A percentile compares a stretch with the other conserved stretches of the same genome.
phyloP scores from a whole-genome alignment of 2,329 filamentous ascomycete species.

The Penicillium digitatum region DNA sequence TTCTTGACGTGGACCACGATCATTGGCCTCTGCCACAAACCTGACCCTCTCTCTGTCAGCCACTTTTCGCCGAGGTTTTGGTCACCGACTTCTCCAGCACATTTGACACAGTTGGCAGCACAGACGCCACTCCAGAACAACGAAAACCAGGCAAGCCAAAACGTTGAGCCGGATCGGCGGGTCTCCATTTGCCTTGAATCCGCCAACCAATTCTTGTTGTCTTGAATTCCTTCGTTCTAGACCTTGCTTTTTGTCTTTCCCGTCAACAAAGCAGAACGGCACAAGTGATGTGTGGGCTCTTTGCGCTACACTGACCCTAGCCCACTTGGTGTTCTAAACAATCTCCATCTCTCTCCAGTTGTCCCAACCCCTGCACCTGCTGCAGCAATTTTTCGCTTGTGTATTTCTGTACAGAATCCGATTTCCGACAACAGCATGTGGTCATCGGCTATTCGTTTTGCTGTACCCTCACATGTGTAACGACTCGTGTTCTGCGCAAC shows the following conservation, averaged over 20 bases:
- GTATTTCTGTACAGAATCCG: conserved; percentile 3
- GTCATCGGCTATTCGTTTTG: conserved; percentile 33
- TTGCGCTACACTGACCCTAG: conserved; percentile 8
- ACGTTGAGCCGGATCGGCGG: conserved; percentile 28
- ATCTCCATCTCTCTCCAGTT: conserved; percentile 12
- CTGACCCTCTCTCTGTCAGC: conserved; percentile 25
- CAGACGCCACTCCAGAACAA: conserved; percentile 14
- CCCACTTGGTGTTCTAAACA: conserved; percentile 11
- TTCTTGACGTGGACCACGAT: conserved; percentile 30
- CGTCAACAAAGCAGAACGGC: conserved; percentile 20
- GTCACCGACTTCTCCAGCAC: conserved; percentile 27
- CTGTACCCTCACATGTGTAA: conserved; percentile 33
- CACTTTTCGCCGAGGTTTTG: conserved; percentile 23
- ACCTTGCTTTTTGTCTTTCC: conserved; percentile 17
- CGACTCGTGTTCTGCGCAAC: conserved; percentile 30
- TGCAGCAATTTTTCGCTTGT: conserved; percentile 5
- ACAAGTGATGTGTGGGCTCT: conserved; percentile 10
- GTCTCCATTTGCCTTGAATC: conserved; percentile 15
- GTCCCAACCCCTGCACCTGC: conserved; percentile 9
- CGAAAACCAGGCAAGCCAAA: conserved; percentile 21
- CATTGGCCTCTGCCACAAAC: conserved; percentile 26
- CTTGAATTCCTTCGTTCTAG: conserved; percentile 20
- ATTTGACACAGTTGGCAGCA: conserved; percentile 13
- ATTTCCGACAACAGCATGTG: conserved; percentile 31
- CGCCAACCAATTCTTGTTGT: conserved; percentile 21